Evolutionary conservation across 2,329 filamentous ascomycete species (phyloP).

Genomic region (Cadophora malorum): DNA sequence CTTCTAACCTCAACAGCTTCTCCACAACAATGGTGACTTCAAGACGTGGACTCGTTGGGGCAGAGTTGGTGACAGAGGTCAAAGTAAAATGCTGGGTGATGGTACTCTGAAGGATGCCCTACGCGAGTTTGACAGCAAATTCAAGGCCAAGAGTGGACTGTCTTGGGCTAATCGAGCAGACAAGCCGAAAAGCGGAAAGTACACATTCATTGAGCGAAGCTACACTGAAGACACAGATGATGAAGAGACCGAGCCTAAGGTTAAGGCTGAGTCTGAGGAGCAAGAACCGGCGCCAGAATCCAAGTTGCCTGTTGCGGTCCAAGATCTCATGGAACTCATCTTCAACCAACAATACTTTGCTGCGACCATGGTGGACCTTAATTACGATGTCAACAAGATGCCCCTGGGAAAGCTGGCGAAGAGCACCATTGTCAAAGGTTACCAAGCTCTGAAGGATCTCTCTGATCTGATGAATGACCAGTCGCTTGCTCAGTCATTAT

Average conservation of each 20-base stretch:
- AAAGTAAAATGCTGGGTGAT: conserved; percentile 52
- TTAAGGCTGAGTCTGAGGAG: conserved; percentile 42
- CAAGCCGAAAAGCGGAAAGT: conserved; percentile 69
- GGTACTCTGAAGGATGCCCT: conserved; percentile 54
- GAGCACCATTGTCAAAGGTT: conserved; percentile 75
- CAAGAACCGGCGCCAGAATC: conserved; percentile 54
- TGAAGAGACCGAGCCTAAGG: conserved; percentile 50
- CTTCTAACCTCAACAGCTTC: conserved; percentile 50
- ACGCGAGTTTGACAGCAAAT: conserved; percentile 63
- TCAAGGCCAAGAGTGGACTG: conserved; percentile 66
- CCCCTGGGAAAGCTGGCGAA: conserved; percentile 87
- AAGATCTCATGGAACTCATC: conserved; percentile 78
- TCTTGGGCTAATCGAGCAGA: conserved; percentile 59
- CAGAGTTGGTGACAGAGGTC: conserved; percentile 69
- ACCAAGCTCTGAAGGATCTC: conserved; percentile 77
- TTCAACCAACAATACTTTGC: conserved; percentile 80
- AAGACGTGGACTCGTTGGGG: conserved; percentile 82
- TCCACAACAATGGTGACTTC: conserved; percentile 48
- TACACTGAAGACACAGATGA: conserved; percentile 75
- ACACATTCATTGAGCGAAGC: conserved; percentile 80
- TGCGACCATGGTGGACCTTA: conserved; percentile 68
- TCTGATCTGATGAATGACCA: conserved; percentile 67
- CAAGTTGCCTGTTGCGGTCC: conserved; percentile 64
- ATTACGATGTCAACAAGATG: conserved; percentile 78
- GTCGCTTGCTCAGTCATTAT: conserved; percentile 52